Percentiles rank a stretch among this genome's conserved stretches.
phyloP scores from a whole-genome alignment of 2,329 filamentous ascomycete species.

The Ophiostoma australiae region DNA sequence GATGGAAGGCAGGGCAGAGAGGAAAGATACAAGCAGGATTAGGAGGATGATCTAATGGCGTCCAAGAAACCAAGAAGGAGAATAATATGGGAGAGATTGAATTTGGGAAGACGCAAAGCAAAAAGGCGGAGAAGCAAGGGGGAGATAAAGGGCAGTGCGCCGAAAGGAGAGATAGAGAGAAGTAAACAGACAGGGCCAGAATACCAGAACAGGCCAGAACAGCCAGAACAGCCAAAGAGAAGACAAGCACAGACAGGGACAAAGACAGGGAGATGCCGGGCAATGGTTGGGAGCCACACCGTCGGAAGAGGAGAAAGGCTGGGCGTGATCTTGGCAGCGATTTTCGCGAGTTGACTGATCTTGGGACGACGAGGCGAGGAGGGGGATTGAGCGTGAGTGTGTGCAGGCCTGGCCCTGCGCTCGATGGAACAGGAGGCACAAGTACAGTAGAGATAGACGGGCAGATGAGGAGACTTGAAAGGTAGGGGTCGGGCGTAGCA shows the following conservation, averaged over 20 bases:
- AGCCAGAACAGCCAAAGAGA: too few relatives aligned
- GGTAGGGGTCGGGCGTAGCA: neutral
- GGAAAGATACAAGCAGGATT: neutral
- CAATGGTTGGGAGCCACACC: slow-evolving; percentile 16
- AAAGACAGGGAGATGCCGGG: slow-evolving; percentile 9
- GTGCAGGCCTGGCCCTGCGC: neutral
- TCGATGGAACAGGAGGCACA: neutral
- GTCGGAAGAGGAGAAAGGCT: slow-evolving; percentile 23
- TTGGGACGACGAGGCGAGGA: neutral
- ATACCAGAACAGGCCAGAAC: neutral
- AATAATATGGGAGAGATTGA: neutral
- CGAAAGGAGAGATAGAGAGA: neutral
- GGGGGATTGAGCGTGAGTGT: neutral
- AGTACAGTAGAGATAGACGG: neutral
- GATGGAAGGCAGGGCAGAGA: neutral
- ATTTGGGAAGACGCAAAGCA: neutral
- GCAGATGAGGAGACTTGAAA: neutral
- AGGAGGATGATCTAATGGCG: neutral
- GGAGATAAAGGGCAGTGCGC: slow-evolving; percentile 18
- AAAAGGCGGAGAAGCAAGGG: slow-evolving; percentile 14
- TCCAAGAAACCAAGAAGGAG: neutral
- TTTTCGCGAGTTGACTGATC: neutral
- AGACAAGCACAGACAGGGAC: neutral
- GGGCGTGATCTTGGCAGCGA: slow-evolving; percentile 20
- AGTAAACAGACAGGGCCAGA: neutral